Evolutionary conservation across 495 filamentous ascomycete genomes (phyloP).

Genomic region (Penicillium nucicola): DNA sequence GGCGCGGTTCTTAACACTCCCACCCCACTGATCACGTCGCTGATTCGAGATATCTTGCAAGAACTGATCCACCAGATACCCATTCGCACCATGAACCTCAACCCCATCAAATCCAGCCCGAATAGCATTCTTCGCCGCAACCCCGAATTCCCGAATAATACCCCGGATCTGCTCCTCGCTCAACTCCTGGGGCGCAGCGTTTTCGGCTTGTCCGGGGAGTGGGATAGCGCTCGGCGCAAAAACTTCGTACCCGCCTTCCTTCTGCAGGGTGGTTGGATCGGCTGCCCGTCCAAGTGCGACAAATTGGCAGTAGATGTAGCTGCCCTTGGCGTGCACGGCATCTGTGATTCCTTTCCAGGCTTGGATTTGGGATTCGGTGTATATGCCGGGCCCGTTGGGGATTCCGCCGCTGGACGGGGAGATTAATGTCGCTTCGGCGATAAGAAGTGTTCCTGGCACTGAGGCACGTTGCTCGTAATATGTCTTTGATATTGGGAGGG

Average conservation of each 20-base stretch:
- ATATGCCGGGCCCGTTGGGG: slow-evolving; percentile 62
- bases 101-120: slow-evolving; percentile 74
- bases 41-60: slow-evolving; percentile 58
- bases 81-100: slow-evolving; percentile 72
- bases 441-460: slow-evolving; percentile 47
- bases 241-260: slow-evolving; percentile 34
- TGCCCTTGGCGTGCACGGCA: slow-evolving; percentile 62
- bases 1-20: slow-evolving; percentile 67
- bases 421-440: slow-evolving; percentile 64
- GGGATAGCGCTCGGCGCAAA: slow-evolving; percentile 47
- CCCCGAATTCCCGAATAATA: slow-evolving; percentile 53
- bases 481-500: slow-evolving; percentile 39
- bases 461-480: slow-evolving; percentile 53
- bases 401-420: slow-evolving; percentile 50
- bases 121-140: slow-evolving; percentile 63
- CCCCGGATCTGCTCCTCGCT: slow-evolving; percentile 55
- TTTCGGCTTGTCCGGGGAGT: slow-evolving; percentile 22
- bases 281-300: slow-evolving; percentile 65
- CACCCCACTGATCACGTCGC: slow-evolving; percentile 65
- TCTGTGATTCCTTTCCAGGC: slow-evolving; percentile 63
- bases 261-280: slow-evolving; percentile 26
- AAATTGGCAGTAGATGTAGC: slow-evolving; percentile 64
- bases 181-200: slow-evolving; percentile 43
- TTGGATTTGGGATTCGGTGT: slow-evolving; percentile 53
- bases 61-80: slow-evolving; percentile 76